phyloP scores from a whole-genome alignment of 208 protist genomes.

The Trypanosoma congolense region DNA sequence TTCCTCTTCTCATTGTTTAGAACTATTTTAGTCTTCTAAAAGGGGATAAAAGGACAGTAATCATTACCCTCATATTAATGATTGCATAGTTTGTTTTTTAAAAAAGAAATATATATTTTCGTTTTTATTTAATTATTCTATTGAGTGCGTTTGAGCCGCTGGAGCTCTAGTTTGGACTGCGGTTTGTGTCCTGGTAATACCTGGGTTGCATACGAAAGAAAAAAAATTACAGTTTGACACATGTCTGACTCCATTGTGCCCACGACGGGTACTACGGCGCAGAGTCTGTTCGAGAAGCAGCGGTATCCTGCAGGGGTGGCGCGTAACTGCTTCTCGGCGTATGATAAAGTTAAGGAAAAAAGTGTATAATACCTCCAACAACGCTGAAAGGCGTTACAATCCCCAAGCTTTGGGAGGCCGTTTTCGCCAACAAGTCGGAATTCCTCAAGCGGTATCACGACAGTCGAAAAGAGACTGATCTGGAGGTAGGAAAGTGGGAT shows the following conservation, averaged over 20 bases:
- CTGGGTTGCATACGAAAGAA: background rate
- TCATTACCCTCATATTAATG: no score
- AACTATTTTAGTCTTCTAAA: no score
- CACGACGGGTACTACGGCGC: constrained; percentile 36
- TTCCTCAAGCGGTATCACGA: constrained; percentile 76
- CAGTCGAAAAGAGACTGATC: constrained; percentile 53
- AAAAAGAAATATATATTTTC: no score
- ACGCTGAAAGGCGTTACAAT: constrained; percentile 67
- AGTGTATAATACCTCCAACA: constrained; percentile 57
- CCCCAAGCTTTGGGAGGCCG: constrained; percentile 61
- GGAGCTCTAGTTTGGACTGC: no score
- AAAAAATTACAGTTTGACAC: background rate
- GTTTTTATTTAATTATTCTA: no score
- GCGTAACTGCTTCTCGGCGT: constrained; percentile 67
- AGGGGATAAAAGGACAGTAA: no score
- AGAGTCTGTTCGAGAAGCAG: constrained; percentile 55
- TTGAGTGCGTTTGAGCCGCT: no score
- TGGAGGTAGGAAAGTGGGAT: constrained; percentile 58
- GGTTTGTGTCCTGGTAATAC: no score
- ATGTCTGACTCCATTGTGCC: constrained; percentile 44
- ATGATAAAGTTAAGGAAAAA: constrained; percentile 50
- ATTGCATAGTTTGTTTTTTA: no score
- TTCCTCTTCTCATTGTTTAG: no score
- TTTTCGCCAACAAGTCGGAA: constrained; percentile 57
- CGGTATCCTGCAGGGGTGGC: constrained; percentile 49